A percentile compares a stretch with the other conserved stretches of the same genome.
phyloP scores from a whole-genome alignment of 2,329 filamentous ascomycete species.

The Botrytis porri region DNA sequence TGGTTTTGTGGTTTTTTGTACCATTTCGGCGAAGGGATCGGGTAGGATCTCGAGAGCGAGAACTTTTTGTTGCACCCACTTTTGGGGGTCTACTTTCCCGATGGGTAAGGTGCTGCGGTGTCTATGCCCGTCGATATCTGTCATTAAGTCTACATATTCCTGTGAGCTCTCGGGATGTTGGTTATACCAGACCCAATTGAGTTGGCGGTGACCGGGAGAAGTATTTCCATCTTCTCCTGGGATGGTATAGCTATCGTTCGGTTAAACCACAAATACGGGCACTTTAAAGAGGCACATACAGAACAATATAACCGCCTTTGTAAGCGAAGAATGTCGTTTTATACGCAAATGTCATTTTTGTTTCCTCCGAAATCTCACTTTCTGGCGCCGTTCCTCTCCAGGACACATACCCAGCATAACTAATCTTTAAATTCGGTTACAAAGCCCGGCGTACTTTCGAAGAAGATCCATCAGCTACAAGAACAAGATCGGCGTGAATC shows the following conservation, averaged over 20 bases:
- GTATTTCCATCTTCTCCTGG: conserved; percentile 5
- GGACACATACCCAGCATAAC: conserved; percentile 2
- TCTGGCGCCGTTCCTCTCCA: neutral
- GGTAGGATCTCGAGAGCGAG: neutral
- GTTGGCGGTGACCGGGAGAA: neutral
- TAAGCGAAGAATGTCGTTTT: neutral
- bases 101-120: neutral
- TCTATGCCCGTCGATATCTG: neutral
- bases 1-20: conserved; percentile 15
- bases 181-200: conserved; percentile 13
- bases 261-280: neutral
- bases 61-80: neutral
- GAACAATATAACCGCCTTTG: neutral
- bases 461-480: neutral
- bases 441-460: neutral
- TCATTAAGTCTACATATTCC: neutral
- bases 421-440: neutral
- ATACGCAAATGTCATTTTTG: neutral
- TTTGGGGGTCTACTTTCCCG: neutral
- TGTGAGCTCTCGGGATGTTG: neutral
- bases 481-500: neutral
- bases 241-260: neutral
- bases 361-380: neutral
- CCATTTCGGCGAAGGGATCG: conserved; percentile 17
- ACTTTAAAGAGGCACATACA: neutral